Conservation (phyloP, 2,329 filamentous ascomycete species). For the Alternaria tenuissima region DNA sequence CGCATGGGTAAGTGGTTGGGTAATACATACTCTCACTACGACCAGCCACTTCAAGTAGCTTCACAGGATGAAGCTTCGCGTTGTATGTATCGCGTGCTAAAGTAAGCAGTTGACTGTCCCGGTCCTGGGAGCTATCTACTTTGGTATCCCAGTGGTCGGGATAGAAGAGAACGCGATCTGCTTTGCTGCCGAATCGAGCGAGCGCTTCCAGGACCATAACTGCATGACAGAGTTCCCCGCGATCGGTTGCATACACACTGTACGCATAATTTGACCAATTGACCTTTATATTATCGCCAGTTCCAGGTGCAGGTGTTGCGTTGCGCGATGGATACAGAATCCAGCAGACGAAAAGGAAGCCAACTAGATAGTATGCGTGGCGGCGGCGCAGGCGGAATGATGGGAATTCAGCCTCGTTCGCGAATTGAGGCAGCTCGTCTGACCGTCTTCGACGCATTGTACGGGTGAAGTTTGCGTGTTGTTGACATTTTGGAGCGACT, state of each 20-base stretch:
- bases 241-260: conserved; percentile 55
- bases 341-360: conserved; percentile 42
- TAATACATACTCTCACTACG: conserved; percentile 41
- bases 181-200: conserved; percentile 52
- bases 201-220: conserved; percentile 57
- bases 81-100: conserved; percentile 60
- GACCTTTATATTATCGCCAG: conserved; percentile 26
- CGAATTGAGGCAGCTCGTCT: conserved; percentile 46
- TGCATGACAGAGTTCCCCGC: conserved; percentile 54
- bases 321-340: conserved; percentile 32
- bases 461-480: conserved; percentile 8
- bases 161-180: conserved; percentile 57
- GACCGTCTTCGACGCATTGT: conserved; percentile 47
- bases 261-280: conserved; percentile 55
- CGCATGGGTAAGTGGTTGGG: conserved; percentile 13
- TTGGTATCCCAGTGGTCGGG: conserved; percentile 51
- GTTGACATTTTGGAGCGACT: conserved; percentile 17
- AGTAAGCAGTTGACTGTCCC: conserved; percentile 57
- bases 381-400: conserved; percentile 40
- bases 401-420: conserved; percentile 21
- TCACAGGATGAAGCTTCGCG: conserved; percentile 59
- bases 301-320: conserved; percentile 4
- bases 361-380: conserved; percentile 36
- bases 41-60: conserved; percentile 50
- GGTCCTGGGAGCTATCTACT: conserved; percentile 38